Percentiles rank a stretch among this genome's conserved stretches.
phyloP scores from a whole-genome alignment of 1,284 basidiomycete genomes.

The Rhodofomes roseus region DNA sequence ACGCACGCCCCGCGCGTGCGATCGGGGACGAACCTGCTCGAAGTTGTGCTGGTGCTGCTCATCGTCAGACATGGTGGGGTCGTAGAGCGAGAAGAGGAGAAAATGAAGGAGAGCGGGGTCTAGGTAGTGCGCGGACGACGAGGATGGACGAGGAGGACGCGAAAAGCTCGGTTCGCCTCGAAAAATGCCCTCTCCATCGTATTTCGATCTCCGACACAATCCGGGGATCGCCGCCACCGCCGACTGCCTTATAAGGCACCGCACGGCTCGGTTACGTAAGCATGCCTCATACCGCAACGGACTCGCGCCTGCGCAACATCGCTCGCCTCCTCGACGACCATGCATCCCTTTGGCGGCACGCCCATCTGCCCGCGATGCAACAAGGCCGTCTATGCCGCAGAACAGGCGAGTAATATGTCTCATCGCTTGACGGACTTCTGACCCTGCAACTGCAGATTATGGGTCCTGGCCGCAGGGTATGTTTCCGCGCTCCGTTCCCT shows the following conservation, averaged over 20 bases:
- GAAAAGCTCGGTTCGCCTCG: neutral
- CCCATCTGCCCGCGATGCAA: slow-evolving; percentile 63
- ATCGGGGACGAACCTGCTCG: slow-evolving; percentile 54
- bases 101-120: slow-evolving; percentile 12
- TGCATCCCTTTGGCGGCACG: slow-evolving; percentile 67
- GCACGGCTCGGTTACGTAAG: neutral
- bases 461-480: slow-evolving; percentile 76
- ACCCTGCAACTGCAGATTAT: slow-evolving; percentile 48
- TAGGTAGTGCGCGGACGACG: slow-evolving; percentile 8
- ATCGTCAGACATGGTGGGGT: slow-evolving; percentile 79
- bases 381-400: slow-evolving; percentile 75
- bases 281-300: neutral
- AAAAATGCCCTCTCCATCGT: slow-evolving; percentile 21
- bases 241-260: neutral
- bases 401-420: slow-evolving; percentile 51
- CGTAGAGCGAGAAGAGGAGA: slow-evolving; percentile 16
- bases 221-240: slow-evolving; percentile 25
- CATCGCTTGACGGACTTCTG: slow-evolving; percentile 1
- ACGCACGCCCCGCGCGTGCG: slow-evolving; percentile 1
- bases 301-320: neutral
- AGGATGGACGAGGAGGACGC: slow-evolving; percentile 10
- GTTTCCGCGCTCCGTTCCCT: slow-evolving; percentile 13
- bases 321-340: slow-evolving; percentile 23
- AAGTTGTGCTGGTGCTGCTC: slow-evolving; percentile 90
- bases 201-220: slow-evolving; percentile 28